These are phyloP conservation scores for Cyphellophora attinorum DNA, from an alignment of 2,329 filamentous ascomycete species.

Conservation along the genomic window DNA sequence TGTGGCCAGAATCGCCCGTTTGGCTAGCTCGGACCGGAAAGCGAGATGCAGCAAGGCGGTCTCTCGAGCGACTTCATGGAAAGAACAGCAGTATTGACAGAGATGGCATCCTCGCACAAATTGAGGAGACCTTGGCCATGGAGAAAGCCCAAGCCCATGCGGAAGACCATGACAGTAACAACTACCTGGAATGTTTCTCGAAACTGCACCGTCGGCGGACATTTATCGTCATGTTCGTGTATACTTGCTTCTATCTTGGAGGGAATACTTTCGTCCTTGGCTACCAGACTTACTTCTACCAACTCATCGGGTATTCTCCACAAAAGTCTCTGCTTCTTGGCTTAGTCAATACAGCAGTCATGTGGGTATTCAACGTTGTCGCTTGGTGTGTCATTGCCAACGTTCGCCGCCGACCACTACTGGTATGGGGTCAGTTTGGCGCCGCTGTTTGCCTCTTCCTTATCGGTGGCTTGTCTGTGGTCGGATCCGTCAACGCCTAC, in stretches of 20 bases:
- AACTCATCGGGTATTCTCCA: constrained; percentile 24
- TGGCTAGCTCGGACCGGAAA: too few relatives aligned
- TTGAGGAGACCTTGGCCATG: constrained; percentile 31
- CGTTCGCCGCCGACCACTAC: constrained; percentile 25
- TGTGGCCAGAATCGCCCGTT: constrained; percentile 3
- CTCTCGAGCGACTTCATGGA: too few relatives aligned
- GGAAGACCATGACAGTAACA: constrained; percentile 19
- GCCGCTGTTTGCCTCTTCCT: constrained; percentile 25
- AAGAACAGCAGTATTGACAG: too few relatives aligned
- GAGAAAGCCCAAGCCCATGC: too few relatives aligned
- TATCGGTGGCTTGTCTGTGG: constrained; percentile 33
- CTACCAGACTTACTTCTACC: constrained; percentile 40
- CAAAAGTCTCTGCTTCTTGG: constrained; percentile 29
- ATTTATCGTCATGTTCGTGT: constrained; percentile 34
- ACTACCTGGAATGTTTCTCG: constrained; percentile 30
- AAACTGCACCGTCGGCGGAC: constrained; percentile 33
- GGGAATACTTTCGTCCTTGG: constrained; percentile 33
- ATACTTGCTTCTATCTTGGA: constrained; percentile 32
- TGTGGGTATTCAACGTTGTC: constrained; percentile 27
- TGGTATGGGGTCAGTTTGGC: constrained; percentile 22
- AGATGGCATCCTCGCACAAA: constrained; percentile 27
- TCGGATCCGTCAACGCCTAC: constrained; percentile 23
- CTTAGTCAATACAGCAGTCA: constrained; percentile 28
- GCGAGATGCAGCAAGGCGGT: too few relatives aligned
- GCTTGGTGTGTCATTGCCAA: constrained; percentile 26